phyloP scores from a whole-genome alignment of 345 rosid species.

The Rhodamnia rubescens region DNA sequence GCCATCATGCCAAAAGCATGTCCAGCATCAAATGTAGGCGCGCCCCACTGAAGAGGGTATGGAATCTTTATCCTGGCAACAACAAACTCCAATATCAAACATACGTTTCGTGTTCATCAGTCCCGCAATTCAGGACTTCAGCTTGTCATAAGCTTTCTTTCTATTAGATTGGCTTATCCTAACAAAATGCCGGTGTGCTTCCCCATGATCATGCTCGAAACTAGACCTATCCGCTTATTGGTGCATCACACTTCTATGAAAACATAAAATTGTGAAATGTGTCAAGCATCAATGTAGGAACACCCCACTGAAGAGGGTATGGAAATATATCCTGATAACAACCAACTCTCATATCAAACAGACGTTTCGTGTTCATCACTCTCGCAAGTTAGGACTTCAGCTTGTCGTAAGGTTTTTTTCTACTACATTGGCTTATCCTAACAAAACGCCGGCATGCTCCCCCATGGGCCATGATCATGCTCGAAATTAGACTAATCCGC shows the following conservation, averaged over 20 bases:
- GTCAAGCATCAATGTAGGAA: slow-evolving; percentile 96
- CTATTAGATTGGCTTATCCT: neutral
- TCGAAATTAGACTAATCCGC: neutral
- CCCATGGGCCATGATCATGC: neutral
- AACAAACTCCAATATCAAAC: slow-evolving; percentile 2
- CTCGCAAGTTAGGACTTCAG: neutral
- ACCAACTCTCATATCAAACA: slow-evolving; percentile 1
- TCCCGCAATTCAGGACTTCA: neutral
- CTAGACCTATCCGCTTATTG: too few species aligned
- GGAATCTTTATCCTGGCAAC: slow-evolving; percentile 80
- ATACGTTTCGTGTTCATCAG: neutral
- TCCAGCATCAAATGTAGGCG: slow-evolving; percentile 95
- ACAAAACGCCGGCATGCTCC: neutral
- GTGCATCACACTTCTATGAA: too few species aligned
- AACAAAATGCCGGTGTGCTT: neutral
- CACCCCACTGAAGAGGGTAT: slow-evolving; percentile 99
- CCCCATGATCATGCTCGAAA: neutral
- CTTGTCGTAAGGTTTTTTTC: too few species aligned
- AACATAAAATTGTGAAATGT: neutral
- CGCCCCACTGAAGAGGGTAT: slow-evolving; percentile 99
- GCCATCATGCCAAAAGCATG: slow-evolving; percentile 99
- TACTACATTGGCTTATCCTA: neutral
- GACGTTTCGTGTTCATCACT: neutral
- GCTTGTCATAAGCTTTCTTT: neutral
- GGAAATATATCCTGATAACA: slow-evolving; percentile 75